These are phyloP conservation scores for Coprinopsis cinerea DNA, from an alignment of 768 basidiomycete species.

Conservation along the genomic window DNA sequence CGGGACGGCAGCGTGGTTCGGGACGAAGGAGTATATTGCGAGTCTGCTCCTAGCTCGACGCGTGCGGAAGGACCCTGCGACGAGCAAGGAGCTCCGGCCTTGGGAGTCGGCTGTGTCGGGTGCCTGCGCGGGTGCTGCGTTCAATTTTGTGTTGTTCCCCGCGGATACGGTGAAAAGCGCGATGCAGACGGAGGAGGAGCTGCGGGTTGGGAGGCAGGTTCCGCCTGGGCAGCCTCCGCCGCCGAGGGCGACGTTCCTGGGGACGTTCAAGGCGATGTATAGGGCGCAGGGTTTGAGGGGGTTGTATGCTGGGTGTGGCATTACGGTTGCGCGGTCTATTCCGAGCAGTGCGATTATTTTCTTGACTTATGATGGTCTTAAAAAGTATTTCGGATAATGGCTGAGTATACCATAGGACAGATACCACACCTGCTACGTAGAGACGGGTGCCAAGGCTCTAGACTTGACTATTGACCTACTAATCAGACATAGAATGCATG, in stretches of 20 bases:
- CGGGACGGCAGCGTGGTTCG: conserved; percentile 88
- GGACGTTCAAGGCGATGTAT: conserved; percentile 68
- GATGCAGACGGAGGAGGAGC: conserved; percentile 85
- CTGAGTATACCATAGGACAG: too few species aligned
- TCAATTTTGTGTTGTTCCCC: conserved; percentile 81
- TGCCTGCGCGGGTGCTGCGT: conserved; percentile 72
- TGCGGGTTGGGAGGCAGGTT: conserved; percentile 51
- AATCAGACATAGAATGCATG: too few species aligned
- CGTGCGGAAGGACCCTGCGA: conserved; percentile 15
- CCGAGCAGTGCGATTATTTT: conserved; percentile 93
- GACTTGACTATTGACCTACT: too few species aligned
- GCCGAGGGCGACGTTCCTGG: conserved; percentile 36
- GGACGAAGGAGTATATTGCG: conserved; percentile 75
- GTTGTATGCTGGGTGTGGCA: conserved; percentile 88
- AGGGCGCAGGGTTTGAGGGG: conserved; percentile 70
- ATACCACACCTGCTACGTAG: too few species aligned
- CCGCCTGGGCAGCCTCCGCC: conserved; percentile 16
- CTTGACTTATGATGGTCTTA: conserved; percentile 80
- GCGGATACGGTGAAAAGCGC: conserved; percentile 88
- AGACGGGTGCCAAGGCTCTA: too few species aligned
- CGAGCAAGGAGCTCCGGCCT: conserved; percentile 38
- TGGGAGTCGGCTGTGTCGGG: conserved; percentile 80
- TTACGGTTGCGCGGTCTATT: conserved; percentile 79
- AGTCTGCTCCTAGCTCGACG: conserved; percentile 52
- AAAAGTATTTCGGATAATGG: conserved; percentile 34